Base-by-base conservation (phyloP, 352 stramenopile genomes). In the Phytophthora foliorum region DNA sequence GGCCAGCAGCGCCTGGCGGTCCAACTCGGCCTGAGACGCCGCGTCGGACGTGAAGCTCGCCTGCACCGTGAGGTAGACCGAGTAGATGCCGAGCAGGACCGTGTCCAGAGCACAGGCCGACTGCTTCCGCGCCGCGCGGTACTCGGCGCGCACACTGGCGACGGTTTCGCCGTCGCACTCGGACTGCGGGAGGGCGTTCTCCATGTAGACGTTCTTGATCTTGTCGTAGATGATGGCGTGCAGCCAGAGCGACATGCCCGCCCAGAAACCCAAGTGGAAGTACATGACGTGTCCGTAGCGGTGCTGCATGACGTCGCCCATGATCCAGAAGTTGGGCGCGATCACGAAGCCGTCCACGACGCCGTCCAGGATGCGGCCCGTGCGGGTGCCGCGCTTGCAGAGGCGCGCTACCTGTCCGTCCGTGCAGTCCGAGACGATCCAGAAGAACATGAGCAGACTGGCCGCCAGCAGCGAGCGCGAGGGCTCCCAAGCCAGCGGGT, bases 181-280 rank as follows among this genome's bases (percentile, higher is more conserved):
- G 24, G 84, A 93, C 49, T 90, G 78, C 13, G 87, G 84, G 19
- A 93, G 73, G 14, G 85, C 81, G 57, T 95, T 93, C 67, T 95
- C 84, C 87, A 92, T 93, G 72, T 93, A 95, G 19, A 89, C 86
- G 69, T 95, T 95, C 79, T 95, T 95, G 48, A 95, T 81, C 63
- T 93, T 92, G 73, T 95, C 87, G 69, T 95, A 95, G 39, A 93
- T 83, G 57, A 92, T 84, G 29, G 87, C 87, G 68, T 95, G 87
- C 16, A 92, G 50, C 85, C 87, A 93, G 31, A 93, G 76, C 32
- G 85, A 93, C 50, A 95, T 76, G 7, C 85, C 85, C 0, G 84
- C 75, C 52, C 86, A 64, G 44, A 89, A 82, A 34, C 74, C 72
- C 11, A 93, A 57, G 32, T 75, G 52, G 46, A 85, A 78, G 76